Evolutionary conservation across 331 rosid species (phyloP), one percentile per base, ranked within the genome.

Genomic region (Quercus phellos): DNA sequence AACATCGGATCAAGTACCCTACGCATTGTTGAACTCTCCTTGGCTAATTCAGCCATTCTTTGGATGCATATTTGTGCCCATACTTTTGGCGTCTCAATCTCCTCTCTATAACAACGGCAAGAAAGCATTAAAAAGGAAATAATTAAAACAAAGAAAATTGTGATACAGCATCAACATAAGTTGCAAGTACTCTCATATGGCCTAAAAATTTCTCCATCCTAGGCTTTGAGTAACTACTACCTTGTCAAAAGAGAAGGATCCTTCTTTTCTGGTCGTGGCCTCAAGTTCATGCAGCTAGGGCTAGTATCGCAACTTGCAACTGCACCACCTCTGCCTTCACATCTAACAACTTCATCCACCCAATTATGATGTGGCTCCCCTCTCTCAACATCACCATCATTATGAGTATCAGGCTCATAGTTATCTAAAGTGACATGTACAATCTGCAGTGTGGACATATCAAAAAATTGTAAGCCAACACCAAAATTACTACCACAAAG

Each of bases 1-100:
- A 95, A 90, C 96, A 91, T 87, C 29, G 96, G 99, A 84, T 95
- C 99, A 84, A 95, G 81, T 55, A 93, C 89, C 55, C 88, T 86
- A n/a, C 96, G 98, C 93, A 93, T 89, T 70, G 99, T 91, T 70
- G 97, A 87, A 89, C 92, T 91, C 88, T 94, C 99, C 89, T 91
- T 90, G 18, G 93, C 91, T 79, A 91, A 84, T 51, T 95, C 99
- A 80, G 84, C 93, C 96, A 93, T 84, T 87, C 94, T 89, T 74
- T 95, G 98, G 77, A 95, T 75, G 67, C 98, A 93, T 80, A 93
- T 93, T 78, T 90, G 97, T 67, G 98, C 91, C 98, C 98, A 95
- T 63, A 88, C 86, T 68, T 84, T 91, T 55, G 99, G 99, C 11
- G 84, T 85, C 83, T 93, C 98, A 60, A 82, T 85, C 85, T 95